Evolutionary conservation across 192 early-diverging fungal genomes (phyloP).

Genomic region (Mortierella alpina): DNA sequence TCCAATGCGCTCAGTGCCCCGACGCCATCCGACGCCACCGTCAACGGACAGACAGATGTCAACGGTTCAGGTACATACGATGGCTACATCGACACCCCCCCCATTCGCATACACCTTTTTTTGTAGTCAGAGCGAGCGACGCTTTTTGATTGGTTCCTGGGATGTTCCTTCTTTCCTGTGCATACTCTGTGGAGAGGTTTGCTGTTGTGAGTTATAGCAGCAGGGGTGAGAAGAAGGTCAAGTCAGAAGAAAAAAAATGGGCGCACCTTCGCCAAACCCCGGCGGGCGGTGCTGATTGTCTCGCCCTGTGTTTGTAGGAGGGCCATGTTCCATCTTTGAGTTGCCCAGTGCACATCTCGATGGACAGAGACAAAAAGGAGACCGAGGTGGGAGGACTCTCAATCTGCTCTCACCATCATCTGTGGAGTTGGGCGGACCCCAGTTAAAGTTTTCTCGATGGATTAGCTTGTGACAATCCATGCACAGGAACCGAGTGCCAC

Average conservation of each 20-base stretch:
- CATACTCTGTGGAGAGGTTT: no score
- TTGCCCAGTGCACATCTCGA: no score
- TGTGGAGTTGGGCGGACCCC: neutral
- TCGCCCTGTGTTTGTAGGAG: no score
- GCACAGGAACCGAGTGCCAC: neutral
- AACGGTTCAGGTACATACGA: constrained; percentile 17
- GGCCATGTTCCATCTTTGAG: no score
- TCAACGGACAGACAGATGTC: constrained; percentile 9
- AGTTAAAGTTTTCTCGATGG: constrained; percentile 14
- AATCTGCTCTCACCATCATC: neutral
- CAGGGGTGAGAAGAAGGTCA: no score
- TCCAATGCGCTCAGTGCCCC: constrained; percentile 24
- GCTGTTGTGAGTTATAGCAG: no score
- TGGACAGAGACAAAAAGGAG: neutral
- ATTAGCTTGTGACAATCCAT: constrained; percentile 23
- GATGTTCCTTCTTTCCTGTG: neutral
- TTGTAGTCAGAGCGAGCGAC: neutral
- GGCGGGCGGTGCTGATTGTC: no score
- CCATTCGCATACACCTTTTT: neutral
- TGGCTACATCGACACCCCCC: neutral
- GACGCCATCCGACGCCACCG: constrained; percentile 15
- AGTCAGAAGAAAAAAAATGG: no score
- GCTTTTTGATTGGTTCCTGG: neutral
- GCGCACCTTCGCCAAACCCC: no score
- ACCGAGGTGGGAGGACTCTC: no score